Conservation (phyloP, 768 basidiomycete genomes). For the Tylopilus sp. region DNA sequence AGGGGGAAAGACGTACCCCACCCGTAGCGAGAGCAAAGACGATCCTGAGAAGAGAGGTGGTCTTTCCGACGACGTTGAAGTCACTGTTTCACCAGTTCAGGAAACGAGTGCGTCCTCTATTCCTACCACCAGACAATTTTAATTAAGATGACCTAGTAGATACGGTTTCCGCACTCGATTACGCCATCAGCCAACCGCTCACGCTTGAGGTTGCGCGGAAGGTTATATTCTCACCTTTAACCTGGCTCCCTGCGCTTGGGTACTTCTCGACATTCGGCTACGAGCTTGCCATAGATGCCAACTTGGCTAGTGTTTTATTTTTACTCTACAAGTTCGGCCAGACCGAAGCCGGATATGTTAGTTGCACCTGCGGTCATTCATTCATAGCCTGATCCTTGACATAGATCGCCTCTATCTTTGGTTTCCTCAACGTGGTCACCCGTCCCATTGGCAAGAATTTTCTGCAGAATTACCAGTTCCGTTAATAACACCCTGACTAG, state of each 20-base stretch:
- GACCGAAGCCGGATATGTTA: slow-evolving; percentile 8
- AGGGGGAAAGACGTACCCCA: slow-evolving; percentile 13
- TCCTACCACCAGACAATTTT: background rate
- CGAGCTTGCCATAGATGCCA: slow-evolving; percentile 3
- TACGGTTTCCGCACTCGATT: slow-evolving; percentile 9
- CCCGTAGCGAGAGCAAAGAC: slow-evolving; percentile 21
- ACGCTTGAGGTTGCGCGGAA: background rate
- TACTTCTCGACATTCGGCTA: slow-evolving; percentile 7
- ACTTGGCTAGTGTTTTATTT: slow-evolving; percentile 3
- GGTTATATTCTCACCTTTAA: background rate
- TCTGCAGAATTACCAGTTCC: background rate
- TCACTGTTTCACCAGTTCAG: slow-evolving; percentile 2
- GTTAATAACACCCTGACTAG: background rate
- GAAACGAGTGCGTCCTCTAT: background rate
- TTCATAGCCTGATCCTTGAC: background rate
- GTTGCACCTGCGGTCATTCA: background rate
- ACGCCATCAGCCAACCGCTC: slow-evolving; percentile 1
- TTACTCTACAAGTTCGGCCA: slow-evolving; percentile 1
- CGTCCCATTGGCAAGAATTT: slow-evolving; percentile 1
- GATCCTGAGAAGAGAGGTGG: slow-evolving; percentile 29
- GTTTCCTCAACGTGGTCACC: slow-evolving; percentile 1
- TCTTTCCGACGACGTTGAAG: slow-evolving; percentile 16
- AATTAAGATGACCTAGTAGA: slow-evolving; percentile 3
- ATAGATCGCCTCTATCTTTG: slow-evolving; percentile 3
- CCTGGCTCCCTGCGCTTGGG: slow-evolving; percentile 3